phyloP scores from a whole-genome alignment of 2,329 filamentous ascomycete species.

The Aspergillus eucalypticola region DNA sequence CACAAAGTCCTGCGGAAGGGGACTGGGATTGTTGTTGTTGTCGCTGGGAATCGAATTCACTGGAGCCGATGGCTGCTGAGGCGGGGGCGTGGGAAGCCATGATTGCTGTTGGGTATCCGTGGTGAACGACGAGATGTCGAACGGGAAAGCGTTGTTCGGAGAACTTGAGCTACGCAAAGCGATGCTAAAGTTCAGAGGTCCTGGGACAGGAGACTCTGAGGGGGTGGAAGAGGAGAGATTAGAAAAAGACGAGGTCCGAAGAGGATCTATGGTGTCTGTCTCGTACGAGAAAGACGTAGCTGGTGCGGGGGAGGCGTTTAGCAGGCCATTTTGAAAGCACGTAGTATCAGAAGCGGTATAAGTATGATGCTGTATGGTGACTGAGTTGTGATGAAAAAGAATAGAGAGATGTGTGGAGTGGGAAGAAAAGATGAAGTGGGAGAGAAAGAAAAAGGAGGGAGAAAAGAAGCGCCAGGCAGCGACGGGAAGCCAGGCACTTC shows the following conservation, averaged over 20 bases:
- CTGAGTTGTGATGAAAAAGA: slow-evolving; percentile 13
- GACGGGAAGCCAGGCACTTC: slow-evolving; percentile 42
- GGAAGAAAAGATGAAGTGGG: slow-evolving; percentile 14
- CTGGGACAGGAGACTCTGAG: slow-evolving; percentile 48
- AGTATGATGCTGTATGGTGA: slow-evolving; percentile 23
- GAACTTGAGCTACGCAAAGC: slow-evolving; percentile 48
- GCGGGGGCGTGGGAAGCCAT: slow-evolving; percentile 51
- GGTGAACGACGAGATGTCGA: slow-evolving; percentile 50
- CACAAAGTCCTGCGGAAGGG: slow-evolving; percentile 46
- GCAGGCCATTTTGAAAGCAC: slow-evolving; percentile 42
- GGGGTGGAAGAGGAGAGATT: slow-evolving; percentile 31
- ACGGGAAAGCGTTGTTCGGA: slow-evolving; percentile 37
- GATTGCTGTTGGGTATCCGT: slow-evolving; percentile 50
- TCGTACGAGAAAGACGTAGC: slow-evolving; percentile 39
- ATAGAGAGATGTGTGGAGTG: slow-evolving; percentile 11
- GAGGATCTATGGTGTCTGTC: slow-evolving; percentile 46
- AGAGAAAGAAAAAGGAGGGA: slow-evolving; percentile 16
- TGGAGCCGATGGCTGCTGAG: slow-evolving; percentile 45
- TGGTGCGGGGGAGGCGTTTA: slow-evolving; percentile 36
- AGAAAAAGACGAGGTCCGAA: slow-evolving; percentile 29
- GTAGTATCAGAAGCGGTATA: slow-evolving; percentile 20
- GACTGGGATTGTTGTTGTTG: slow-evolving; percentile 36
- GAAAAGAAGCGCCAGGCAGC: slow-evolving; percentile 37
- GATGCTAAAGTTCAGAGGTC: slow-evolving; percentile 49
- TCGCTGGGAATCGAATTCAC: slow-evolving; percentile 31